These are phyloP conservation scores for Pulveroboletus sp. DNA, from an alignment of 768 basidiomycete species.

Conservation along the genomic window DNA sequence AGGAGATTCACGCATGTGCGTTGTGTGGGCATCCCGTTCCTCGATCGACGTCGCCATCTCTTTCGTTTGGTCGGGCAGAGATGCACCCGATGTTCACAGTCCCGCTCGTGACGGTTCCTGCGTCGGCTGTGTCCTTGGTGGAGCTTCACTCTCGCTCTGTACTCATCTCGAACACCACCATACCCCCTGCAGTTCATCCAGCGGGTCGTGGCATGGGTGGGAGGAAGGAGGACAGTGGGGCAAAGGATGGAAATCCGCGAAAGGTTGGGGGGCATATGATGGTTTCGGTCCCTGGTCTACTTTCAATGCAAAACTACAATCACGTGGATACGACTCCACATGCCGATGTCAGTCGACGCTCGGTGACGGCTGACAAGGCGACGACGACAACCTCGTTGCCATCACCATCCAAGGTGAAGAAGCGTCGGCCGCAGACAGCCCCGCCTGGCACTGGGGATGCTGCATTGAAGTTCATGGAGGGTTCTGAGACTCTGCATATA, in stretches of 20 bases:
- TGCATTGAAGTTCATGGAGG: slow-evolving; percentile 16
- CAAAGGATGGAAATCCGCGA: background rate
- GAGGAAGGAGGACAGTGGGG: background rate
- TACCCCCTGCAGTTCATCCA: background rate
- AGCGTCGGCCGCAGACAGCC: slow-evolving; percentile 27
- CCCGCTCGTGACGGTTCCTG: slow-evolving; percentile 25
- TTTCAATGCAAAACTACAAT: too few species aligned
- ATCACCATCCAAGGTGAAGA: slow-evolving; percentile 5
- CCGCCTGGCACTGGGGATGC: slow-evolving; percentile 13
- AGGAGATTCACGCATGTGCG: slow-evolving; percentile 5
- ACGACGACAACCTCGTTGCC: background rate
- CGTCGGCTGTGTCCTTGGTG: background rate
- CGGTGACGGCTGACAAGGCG: background rate
- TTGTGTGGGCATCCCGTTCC: slow-evolving; percentile 18
- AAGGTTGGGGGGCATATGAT: background rate
- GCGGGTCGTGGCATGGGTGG: background rate
- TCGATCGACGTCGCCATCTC: background rate
- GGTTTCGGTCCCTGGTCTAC: too few species aligned
- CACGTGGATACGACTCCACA: too few species aligned
- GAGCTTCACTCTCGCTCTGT: background rate
- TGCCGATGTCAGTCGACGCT: background rate
- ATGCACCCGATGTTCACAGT: slow-evolving; percentile 31
- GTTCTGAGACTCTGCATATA: background rate
- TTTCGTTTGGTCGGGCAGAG: background rate
- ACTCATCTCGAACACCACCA: background rate